These are phyloP conservation scores for Vigna hirtella DNA, from an alignment of 306 rosid species.

Conservation along the genomic window DNA sequence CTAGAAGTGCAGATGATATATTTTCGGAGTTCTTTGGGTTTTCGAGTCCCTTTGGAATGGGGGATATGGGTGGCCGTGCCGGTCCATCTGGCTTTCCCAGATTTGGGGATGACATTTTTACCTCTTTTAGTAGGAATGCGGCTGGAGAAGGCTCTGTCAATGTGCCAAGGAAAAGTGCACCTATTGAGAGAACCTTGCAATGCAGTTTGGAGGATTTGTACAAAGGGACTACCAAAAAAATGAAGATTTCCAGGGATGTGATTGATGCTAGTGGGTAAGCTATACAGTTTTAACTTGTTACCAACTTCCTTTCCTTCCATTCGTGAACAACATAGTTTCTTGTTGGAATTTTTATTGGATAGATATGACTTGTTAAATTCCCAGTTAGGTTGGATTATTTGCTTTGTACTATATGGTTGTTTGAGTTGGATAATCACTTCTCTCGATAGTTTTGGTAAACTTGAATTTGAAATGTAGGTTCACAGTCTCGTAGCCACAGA, in stretches of 20 bases:
- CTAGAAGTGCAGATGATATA: conserved; percentile 81
- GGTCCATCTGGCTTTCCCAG: conserved; percentile 64
- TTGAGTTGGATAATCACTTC: not conserved
- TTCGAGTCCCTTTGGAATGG: conserved; percentile 69
- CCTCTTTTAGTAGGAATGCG: conserved; percentile 57
- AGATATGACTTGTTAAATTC: not conserved
- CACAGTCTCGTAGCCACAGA: not conserved
- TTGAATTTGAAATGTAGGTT: conserved; percentile 9
- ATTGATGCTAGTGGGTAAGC: conserved; percentile 81
- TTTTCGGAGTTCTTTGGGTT: conserved; percentile 80
- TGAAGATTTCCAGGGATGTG: conserved; percentile 96
- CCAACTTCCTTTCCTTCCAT: not conserved
- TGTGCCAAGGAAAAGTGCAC: conserved; percentile 63
- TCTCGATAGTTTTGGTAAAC: not conserved
- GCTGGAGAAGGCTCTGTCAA: conserved; percentile 63
- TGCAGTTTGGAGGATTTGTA: conserved; percentile 91
- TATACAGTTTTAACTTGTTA: conserved; percentile 21
- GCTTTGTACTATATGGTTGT: not conserved
- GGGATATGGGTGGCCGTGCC: conserved; percentile 69
- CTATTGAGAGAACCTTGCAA: conserved; percentile 68
- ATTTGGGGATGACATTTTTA: conserved; percentile 65
- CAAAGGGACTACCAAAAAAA: conserved; percentile 89
- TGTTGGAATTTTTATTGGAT: conserved; percentile 13
- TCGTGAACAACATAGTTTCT: conserved; percentile 8
- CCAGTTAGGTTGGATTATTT: conserved; percentile 2